Conservation (phyloP, 768 basidiomycete species). For the Amanita pallidorosea region DNA sequence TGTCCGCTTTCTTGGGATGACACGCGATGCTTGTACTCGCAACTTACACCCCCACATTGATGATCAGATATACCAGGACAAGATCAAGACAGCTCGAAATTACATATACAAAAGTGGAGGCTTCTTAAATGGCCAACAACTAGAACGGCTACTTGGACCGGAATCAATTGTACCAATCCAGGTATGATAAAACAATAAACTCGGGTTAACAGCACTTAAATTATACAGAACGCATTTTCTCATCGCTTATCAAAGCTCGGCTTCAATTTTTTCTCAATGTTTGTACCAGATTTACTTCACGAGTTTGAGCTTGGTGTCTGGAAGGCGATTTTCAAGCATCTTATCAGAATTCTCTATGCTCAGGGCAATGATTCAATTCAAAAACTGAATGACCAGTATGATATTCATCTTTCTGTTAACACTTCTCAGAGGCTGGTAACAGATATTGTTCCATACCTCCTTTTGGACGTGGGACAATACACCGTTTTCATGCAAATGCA, state of each 20-base stretch:
- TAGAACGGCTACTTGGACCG: conserved; percentile 12
- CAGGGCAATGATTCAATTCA: conserved; percentile 10
- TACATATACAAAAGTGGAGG: conserved; percentile 14
- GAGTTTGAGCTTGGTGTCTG: conserved; percentile 8
- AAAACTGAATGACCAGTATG: conserved; percentile 14
- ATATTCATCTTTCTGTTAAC: not conserved
- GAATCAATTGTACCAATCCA: conserved; percentile 16
- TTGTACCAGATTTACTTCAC: conserved; percentile 13
- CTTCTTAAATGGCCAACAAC: conserved; percentile 10
- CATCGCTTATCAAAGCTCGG: conserved; percentile 6
- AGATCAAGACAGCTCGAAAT: conserved; percentile 11
- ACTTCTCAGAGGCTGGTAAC: not conserved
- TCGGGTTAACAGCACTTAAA: conserved; percentile 14
- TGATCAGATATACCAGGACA: not conserved
- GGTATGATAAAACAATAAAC: conserved; percentile 11
- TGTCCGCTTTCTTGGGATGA: conserved; percentile 18
- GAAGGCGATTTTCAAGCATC: conserved; percentile 25
- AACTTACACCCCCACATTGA: conserved; percentile 5
- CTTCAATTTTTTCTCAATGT: conserved; percentile 18
- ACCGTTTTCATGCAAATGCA: conserved; percentile 21
- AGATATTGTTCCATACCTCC: conserved; percentile 18
- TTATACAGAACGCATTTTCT: conserved; percentile 16
- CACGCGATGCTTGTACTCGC: conserved; percentile 11
- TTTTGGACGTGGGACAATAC: conserved; percentile 23
- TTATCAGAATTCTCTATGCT: conserved; percentile 19